Percentiles rank a stretch among this genome's conserved stretches.
These are phyloP conservation scores for Arthrobotrys sphaeroides DNA, from an alignment of 2,329 filamentous ascomycete genomes.

Conservation along the genomic window DNA sequence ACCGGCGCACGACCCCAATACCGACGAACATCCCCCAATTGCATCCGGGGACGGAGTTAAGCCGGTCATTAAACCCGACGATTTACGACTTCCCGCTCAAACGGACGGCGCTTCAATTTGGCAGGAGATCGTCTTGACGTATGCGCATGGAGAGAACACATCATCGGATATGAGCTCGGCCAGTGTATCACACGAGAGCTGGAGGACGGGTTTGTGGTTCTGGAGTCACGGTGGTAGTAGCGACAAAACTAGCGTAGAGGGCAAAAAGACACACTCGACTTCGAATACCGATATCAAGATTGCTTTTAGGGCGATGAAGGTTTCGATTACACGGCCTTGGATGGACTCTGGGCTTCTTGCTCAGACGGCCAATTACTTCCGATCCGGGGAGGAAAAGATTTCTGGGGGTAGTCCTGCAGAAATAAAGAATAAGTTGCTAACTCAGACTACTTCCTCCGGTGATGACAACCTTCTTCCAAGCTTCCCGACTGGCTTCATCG, in stretches of 20 bases:
- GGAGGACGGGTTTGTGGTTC: not conserved
- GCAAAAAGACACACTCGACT: not conserved
- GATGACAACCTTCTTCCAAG: not conserved
- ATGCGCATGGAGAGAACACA: no score
- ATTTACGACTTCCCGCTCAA: not conserved
- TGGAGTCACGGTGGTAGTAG: not conserved
- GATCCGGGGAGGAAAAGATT: not conserved
- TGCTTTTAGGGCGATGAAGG: slow-evolving; percentile 1
- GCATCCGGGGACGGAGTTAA: no score
- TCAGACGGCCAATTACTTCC: not conserved
- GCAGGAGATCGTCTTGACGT: not conserved
- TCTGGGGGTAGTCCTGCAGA: not conserved
- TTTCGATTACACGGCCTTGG: not conserved
- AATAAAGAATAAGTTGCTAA: not conserved
- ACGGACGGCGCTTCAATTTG: not conserved
- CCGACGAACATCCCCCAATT: not conserved
- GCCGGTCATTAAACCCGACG: no score
- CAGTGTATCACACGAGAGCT: not conserved
- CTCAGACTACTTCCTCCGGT: no score
- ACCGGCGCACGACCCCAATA: no score
- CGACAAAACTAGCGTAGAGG: not conserved
- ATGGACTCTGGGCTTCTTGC: not conserved
- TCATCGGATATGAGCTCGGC: not conserved
- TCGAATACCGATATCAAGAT: not conserved
- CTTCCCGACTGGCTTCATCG: not conserved